Evolutionary conservation across 73 alveolate species (phyloP).

Genomic region (Stentor roeselii): DNA sequence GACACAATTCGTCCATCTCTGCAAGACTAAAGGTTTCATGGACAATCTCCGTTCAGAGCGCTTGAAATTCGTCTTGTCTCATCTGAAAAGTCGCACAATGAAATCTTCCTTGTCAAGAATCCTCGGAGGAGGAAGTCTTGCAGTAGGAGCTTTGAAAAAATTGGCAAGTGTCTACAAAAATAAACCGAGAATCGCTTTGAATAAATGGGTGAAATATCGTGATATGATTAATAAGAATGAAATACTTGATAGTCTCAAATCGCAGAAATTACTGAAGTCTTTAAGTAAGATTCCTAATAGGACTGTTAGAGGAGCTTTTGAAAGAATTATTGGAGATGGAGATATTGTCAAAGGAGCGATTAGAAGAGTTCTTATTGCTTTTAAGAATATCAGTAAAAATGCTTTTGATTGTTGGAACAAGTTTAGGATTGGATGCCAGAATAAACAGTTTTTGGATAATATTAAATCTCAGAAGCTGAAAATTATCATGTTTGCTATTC

Average conservation of each 20-base stretch:
- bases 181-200: slow-evolving; percentile 9
- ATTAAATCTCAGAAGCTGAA: neutral
- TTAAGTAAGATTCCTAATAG: neutral
- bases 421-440: neutral
- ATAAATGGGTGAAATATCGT: neutral
- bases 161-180: neutral
- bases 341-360: slow-evolving; percentile 15
- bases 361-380: neutral
- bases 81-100: neutral
- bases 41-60: neutral
- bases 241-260: neutral
- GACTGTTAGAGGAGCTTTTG: neutral
- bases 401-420: slow-evolving; percentile 7
- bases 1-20: neutral
- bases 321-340: slow-evolving; percentile 21
- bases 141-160: slow-evolving; percentile 6
- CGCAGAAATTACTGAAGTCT: neutral
- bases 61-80: neutral
- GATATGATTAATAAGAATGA: neutral
- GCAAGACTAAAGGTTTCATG: neutral
- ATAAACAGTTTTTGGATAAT: neutral
- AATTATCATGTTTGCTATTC: neutral
- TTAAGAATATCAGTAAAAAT: neutral
- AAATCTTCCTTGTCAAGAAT: neutral
- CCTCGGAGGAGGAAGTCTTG: neutral